Percentiles rank a stretch among this genome's conserved stretches.
phyloP scores from a whole-genome alignment of 2,329 filamentous ascomycete genomes.

The Cladophialophora exuberans region DNA sequence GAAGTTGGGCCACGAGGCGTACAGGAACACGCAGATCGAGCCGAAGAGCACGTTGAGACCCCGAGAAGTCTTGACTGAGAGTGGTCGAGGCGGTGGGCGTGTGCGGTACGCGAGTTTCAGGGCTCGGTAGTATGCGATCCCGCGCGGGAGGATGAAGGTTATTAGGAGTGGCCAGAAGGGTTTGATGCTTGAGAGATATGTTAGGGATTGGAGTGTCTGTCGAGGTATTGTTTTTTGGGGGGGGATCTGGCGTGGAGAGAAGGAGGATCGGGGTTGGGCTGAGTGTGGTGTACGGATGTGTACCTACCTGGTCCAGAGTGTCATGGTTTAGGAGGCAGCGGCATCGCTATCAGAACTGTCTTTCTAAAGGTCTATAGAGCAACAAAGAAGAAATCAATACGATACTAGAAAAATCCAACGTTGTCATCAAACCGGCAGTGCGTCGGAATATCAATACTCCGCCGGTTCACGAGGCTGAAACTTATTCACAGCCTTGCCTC shows the following conservation, averaged over 20 bases:
- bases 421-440: background rate
- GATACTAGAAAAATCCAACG: no score
- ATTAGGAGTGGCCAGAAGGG: slow-evolving; percentile 35
- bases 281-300: background rate
- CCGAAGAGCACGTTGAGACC: slow-evolving; percentile 57
- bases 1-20: slow-evolving; percentile 55
- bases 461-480: background rate
- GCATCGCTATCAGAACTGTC: no score
- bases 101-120: slow-evolving; percentile 31
- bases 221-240: no score
- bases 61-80: slow-evolving; percentile 40
- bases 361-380: background rate
- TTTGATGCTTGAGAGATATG: slow-evolving; percentile 27
- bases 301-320: slow-evolving; percentile 14
- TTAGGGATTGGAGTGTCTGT: no score
- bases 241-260: background rate
- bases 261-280: background rate
- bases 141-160: slow-evolving; percentile 34
- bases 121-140: slow-evolving; percentile 29
- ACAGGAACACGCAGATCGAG: slow-evolving; percentile 56
- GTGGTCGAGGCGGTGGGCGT: slow-evolving; percentile 42
- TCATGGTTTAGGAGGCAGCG: background rate
- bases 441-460: background rate
- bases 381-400: no score
- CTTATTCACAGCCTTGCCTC: background rate